These are phyloP conservation scores for Peronospora belbahrii DNA, from an alignment of 352 stramenopile genomes.

Conservation along the genomic window DNA sequence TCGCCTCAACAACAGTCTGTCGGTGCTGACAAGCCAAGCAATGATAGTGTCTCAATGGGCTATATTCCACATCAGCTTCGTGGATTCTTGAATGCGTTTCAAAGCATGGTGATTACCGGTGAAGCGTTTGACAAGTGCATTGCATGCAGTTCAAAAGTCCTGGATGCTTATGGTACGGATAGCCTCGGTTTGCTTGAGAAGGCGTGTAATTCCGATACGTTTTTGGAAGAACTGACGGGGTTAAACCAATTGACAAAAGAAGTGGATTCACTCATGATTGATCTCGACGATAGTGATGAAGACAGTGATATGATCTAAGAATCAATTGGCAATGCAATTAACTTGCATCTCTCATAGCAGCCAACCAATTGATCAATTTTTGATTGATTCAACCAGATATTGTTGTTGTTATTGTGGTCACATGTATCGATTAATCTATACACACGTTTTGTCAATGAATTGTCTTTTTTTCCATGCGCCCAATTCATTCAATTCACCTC, in stretches of 20 bases:
- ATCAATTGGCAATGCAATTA: too few species aligned
- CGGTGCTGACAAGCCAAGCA: constrained; percentile 45
- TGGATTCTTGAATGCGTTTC: constrained; percentile 91
- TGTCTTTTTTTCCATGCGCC: too few species aligned
- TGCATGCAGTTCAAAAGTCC: constrained; percentile 86
- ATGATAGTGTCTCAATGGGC: constrained; percentile 52
- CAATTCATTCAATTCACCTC: too few species aligned
- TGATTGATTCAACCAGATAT: too few species aligned
- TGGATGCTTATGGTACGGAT: constrained; percentile 75
- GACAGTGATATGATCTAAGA: constrained; percentile 46
- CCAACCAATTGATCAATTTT: too few species aligned
- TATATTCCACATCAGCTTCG: constrained; percentile 93
- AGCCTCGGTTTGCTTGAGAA: constrained; percentile 44
- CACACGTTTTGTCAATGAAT: too few species aligned
- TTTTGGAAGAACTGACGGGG: constrained; percentile 75
- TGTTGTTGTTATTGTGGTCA: too few species aligned
- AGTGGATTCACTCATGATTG: constrained; percentile 51
- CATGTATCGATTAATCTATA: too few species aligned
- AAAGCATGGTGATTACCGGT: constrained; percentile 70
- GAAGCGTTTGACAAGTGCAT: constrained; percentile 94
- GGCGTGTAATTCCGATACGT: constrained; percentile 62
- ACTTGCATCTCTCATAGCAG: too few species aligned
- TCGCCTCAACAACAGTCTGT: constrained; percentile 76
- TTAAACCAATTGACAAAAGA: constrained; percentile 50
- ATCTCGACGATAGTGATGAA: constrained; percentile 64